Conservation (phyloP, 2,329 filamentous ascomycete species). For the Neofusicoccum cordaticola region DNA sequence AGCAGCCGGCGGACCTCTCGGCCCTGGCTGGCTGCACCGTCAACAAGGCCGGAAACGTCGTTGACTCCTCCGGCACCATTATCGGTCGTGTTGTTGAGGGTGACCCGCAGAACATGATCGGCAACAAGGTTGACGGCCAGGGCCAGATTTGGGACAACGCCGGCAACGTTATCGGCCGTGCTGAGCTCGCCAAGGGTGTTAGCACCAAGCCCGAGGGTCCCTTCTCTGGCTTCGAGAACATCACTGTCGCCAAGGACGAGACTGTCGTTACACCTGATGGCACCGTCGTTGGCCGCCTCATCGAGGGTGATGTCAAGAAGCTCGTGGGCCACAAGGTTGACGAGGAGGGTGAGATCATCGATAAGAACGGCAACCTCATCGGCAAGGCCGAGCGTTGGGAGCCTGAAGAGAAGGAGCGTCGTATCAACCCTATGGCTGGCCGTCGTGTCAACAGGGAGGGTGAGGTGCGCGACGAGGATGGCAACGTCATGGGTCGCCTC, state of each 20-base stretch:
- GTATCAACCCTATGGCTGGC: conserved; percentile 60
- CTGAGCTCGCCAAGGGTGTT: conserved; percentile 55
- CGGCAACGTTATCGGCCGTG: conserved; percentile 59
- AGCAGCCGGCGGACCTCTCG: conserved; percentile 54
- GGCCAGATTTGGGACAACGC: conserved; percentile 64
- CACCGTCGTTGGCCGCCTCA: conserved; percentile 49
- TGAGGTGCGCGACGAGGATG: conserved; percentile 52
- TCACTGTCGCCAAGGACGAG: conserved; percentile 57
- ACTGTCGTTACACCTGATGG: conserved; percentile 48
- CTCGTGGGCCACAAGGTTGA: conserved; percentile 51
- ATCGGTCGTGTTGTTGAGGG: conserved; percentile 58
- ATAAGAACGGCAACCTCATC: conserved; percentile 54
- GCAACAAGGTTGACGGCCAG: conserved; percentile 61
- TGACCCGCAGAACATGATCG: conserved; percentile 55
- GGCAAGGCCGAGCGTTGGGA: conserved; percentile 54
- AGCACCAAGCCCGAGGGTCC: conserved; percentile 53
- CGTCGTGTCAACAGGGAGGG: conserved; percentile 54
- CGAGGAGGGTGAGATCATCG: conserved; percentile 51
- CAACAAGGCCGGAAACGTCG: conserved; percentile 63
- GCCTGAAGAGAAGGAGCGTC: conserved; percentile 53
- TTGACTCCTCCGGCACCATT: conserved; percentile 58
- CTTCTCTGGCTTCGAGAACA: conserved; percentile 59
- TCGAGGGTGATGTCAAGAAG: conserved; percentile 52
- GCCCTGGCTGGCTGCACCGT: conserved; percentile 60
- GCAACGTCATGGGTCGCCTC: conserved; percentile 49